phyloP scores from a whole-genome alignment of 1,284 basidiomycete species.

The Melampsora americana region DNA sequence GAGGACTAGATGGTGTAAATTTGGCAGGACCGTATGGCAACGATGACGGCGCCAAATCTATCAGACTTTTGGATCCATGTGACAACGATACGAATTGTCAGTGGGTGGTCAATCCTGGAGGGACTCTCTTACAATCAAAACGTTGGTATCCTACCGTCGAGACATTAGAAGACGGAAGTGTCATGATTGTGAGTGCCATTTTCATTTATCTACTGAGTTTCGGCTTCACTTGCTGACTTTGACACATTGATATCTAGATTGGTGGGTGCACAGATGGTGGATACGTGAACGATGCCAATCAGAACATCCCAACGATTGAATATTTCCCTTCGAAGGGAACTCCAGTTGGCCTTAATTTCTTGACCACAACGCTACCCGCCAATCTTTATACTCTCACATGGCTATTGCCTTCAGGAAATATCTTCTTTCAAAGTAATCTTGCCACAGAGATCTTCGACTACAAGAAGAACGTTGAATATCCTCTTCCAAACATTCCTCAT shows the following conservation, averaged over 20 bases:
- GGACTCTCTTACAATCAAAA: conserved; percentile 38
- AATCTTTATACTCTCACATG: conserved; percentile 39
- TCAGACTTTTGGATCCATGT: conserved; percentile 51
- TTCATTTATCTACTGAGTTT: neutral
- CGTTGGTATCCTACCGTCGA: conserved; percentile 41
- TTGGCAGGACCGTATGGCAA: conserved; percentile 49
- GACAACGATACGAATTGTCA: conserved; percentile 43
- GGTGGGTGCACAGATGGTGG: conserved; percentile 42
- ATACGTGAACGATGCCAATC: conserved; percentile 43
- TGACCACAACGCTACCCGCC: conserved; percentile 33
- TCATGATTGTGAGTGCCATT: conserved; percentile 29
- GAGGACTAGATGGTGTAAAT: conserved; percentile 47
- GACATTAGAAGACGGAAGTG: conserved; percentile 42
- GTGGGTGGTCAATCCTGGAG: conserved; percentile 36
- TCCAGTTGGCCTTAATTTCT: conserved; percentile 13
- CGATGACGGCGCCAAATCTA: conserved; percentile 51
- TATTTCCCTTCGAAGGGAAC: conserved; percentile 37
- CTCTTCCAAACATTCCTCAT: conserved; percentile 53
- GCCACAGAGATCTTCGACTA: conserved; percentile 41
- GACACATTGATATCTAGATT: conserved; percentile 12
- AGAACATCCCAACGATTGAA: conserved; percentile 39
- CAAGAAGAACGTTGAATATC: conserved; percentile 39
- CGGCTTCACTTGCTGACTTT: neutral
- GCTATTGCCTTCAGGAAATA: conserved; percentile 36
- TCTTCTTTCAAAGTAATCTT: conserved; percentile 43